Base-by-base conservation (phyloP, 768 basidiomycete genomes). In the Multifurca ochricompacta region DNA sequence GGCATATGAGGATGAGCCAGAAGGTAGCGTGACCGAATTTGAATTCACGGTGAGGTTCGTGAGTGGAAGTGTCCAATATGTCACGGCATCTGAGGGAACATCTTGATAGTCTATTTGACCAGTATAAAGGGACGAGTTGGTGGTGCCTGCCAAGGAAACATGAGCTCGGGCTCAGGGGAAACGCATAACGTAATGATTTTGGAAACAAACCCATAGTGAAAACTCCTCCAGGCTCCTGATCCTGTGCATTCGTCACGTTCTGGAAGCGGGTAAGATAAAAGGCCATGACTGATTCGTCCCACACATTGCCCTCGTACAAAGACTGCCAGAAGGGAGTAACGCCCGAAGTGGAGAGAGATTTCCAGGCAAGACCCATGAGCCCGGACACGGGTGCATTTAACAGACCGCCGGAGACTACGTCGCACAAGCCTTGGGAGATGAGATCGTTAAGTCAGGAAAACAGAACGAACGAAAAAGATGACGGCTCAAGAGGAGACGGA, bases 321-420 rank as follows among this genome's bases (percentile, higher is more conserved):
- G 83, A 76, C 66, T 96, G 72, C 92, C 93, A 97, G 59, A 95
- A 83, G 1, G 94, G 94, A 14, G 73, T 74, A 0, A 86, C 80
- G 0, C 73, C 72, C 0, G 90, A 87, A 1, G 83, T 69, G 2
- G 94, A 79, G 51, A 97, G 85, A 3, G 71, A 67, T 62, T 82
- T 71, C 71, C 85, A 98, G 1, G 72, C 96, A 27, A 99, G 77
- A 2, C 95, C 96, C 66, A 98, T 73, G 14, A 99, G 71, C 0
- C 96, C 96, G 4, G 90, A 90, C 1, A 92, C 82, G 0, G 94
- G 91, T 18, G 66, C 67, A 18, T 67, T 72, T 43, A 97, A 70
- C 27, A 96, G 67, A 3, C 74, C 77, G 0, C 64, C 49, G 1
- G 87, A 82, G 2, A 87, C 78, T 14, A 71, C 57, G 31, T 75